Conservation (phyloP, 2,329 filamentous ascomycete genomes). For the Drechmeria coniospora region DNA sequence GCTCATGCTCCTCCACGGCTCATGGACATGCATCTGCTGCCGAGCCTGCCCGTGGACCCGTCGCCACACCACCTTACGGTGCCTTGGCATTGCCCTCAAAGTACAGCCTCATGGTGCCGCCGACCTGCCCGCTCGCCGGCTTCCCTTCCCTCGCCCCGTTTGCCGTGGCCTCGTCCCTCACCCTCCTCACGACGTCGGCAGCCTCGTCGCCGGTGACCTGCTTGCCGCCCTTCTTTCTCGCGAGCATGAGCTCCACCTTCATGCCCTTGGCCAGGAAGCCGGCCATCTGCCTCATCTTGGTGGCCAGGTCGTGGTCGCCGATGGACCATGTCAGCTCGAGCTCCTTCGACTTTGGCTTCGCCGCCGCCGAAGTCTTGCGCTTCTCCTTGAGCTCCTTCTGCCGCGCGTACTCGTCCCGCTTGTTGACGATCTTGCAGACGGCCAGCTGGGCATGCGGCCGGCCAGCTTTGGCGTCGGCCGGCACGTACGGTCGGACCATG, state of each 20-base stretch:
- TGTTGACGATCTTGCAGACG: conserved; percentile 57
- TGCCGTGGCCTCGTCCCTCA: conserved; percentile 19
- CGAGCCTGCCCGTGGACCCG: too few relatives aligned
- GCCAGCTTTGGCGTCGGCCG: conserved; percentile 12
- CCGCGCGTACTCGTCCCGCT: conserved; percentile 30
- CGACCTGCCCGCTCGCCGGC: conserved; percentile 27
- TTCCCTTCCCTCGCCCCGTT: conserved; percentile 28
- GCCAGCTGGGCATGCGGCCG: conserved; percentile 23
- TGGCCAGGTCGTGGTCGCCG: conserved; percentile 55
- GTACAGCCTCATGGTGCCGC: conserved; percentile 26
- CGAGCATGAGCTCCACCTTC: conserved; percentile 59
- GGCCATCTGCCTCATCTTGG: conserved; percentile 50
- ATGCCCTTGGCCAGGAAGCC: conserved; percentile 60
- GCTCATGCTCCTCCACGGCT: too few relatives aligned
- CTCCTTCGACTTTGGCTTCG: conserved; percentile 44
- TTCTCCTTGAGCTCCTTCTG: conserved; percentile 27
- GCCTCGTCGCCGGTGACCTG: conserved; percentile 47
- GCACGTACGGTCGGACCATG: conserved; percentile 23
- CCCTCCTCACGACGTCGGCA: conserved; percentile 32
- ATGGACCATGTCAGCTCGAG: conserved; percentile 90
- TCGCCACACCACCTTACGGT: too few relatives aligned
- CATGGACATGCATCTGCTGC: too few relatives aligned
- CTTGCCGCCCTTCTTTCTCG: conserved; percentile 46
- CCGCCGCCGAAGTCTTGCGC: conserved; percentile 23
- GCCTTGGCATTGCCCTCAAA: conserved; percentile 23